A percentile compares a stretch with the other conserved stretches of the same genome.
These are phyloP conservation scores for Cadophora sp. DNA, from an alignment of 2,329 filamentous ascomycete genomes.

Conservation along the genomic window DNA sequence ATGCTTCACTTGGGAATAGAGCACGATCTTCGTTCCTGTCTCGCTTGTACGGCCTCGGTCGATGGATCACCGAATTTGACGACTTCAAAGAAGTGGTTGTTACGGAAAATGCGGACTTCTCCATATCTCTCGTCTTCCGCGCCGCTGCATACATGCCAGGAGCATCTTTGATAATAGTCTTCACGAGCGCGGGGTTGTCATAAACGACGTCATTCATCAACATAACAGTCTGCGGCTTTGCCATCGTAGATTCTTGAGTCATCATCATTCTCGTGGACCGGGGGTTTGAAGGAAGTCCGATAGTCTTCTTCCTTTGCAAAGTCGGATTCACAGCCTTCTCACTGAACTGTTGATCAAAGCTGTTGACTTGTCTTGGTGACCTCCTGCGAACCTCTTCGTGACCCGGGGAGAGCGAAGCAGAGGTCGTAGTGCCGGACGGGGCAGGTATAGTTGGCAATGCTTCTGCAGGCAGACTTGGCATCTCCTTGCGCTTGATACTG, in stretches of 20 bases:
- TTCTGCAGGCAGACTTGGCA: constrained; percentile 20
- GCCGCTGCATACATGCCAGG: constrained; percentile 44
- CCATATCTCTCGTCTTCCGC: constrained; percentile 33
- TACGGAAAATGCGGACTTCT: constrained; percentile 28
- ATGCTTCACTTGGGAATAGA: constrained; percentile 55
- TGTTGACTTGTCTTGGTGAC: constrained; percentile 40
- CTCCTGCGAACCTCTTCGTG: constrained; percentile 43
- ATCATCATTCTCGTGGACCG: constrained; percentile 32
- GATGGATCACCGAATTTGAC: constrained; percentile 43
- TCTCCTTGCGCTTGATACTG: constrained; percentile 37
- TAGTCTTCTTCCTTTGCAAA: constrained; percentile 36
- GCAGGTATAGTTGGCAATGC: constrained; percentile 33
- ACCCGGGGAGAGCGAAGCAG: constrained; percentile 43
- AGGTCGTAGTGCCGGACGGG: constrained; percentile 41
- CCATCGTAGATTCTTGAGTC: constrained; percentile 21
- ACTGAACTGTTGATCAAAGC: constrained; percentile 29
- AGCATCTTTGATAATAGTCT: constrained; percentile 56
- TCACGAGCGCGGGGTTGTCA: constrained; percentile 57
- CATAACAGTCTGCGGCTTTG: constrained; percentile 58
- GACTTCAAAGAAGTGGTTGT: constrained; percentile 29
- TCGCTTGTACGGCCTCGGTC: constrained; percentile 44
- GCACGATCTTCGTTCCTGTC: constrained; percentile 49
- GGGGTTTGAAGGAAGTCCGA: constrained; percentile 42
- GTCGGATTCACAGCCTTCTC: constrained; percentile 22
- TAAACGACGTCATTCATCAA: constrained; percentile 63